Conservation (phyloP, 768 basidiomycete genomes). For the Agrocybe pediades region DNA sequence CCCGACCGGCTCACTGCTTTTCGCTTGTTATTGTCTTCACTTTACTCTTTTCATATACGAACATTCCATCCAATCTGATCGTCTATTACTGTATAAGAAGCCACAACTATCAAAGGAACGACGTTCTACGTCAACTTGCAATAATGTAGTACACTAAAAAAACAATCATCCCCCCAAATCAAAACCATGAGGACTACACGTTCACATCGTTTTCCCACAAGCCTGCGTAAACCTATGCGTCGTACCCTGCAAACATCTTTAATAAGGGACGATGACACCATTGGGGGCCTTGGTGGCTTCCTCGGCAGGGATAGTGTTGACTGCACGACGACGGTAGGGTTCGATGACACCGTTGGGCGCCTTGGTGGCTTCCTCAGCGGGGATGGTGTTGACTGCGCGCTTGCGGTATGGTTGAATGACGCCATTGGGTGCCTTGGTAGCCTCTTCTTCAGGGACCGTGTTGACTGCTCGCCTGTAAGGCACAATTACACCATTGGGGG, state of each 20-base stretch:
- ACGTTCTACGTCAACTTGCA: constrained; percentile 13
- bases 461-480: constrained; percentile 13
- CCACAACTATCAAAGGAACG: constrained; percentile 20
- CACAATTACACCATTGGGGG: constrained; percentile 32
- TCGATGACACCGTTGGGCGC: constrained; percentile 34
- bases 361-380: constrained; percentile 34
- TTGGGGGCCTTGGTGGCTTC: constrained; percentile 24
- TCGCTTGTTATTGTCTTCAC: background rate
- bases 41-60: constrained; percentile 2
- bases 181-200: constrained; percentile 5
- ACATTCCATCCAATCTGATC: constrained; percentile 12
- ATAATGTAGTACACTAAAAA: constrained; percentile 11
- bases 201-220: background rate
- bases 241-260: no score
- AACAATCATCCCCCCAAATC: constrained; percentile 6
- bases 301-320: constrained; percentile 23
- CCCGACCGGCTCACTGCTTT: no score
- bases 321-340: constrained; percentile 7
- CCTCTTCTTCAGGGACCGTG: constrained; percentile 5
- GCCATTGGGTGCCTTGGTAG: constrained; percentile 2
- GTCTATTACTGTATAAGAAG: constrained; percentile 14
- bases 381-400: constrained; percentile 21
- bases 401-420: constrained; percentile 2
- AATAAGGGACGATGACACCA: constrained; percentile 29
- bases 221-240: background rate